A percentile compares a stretch with the other conserved stretches of the same genome.
Conservation (phyloP, 2,329 filamentous ascomycete species). For the Pseudogymnoascus sp. region DNA sequence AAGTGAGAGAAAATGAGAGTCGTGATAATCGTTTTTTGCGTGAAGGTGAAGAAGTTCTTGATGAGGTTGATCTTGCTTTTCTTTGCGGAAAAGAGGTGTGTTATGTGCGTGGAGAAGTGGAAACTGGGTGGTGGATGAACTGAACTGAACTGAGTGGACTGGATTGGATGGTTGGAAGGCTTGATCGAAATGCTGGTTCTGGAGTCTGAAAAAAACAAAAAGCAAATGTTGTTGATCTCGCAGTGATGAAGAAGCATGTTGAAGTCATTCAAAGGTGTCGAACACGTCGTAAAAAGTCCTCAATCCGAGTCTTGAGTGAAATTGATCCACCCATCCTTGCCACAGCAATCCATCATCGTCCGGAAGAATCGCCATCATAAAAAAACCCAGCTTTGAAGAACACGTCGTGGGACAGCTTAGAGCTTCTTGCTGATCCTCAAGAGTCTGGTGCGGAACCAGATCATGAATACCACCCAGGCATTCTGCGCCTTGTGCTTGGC, state of each 20-base stretch:
- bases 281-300: background rate
- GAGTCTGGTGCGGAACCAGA: conserved; percentile 56
- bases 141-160: background rate
- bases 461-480: conserved; percentile 55
- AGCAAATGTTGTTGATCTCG: background rate
- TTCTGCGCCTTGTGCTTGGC: conserved; percentile 53
- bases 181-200: background rate
- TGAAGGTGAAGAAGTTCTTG: background rate
- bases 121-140: background rate
- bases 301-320: background rate
- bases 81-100: background rate
- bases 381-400: background rate
- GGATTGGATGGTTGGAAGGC: background rate
- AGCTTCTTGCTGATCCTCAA: conserved; percentile 33
- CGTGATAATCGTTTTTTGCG: background rate
- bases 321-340: background rate
- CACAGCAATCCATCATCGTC: background rate
- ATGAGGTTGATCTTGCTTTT: background rate
- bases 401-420: background rate
- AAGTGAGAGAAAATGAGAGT: background rate
- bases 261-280: background rate
- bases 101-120: background rate
- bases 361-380: background rate
- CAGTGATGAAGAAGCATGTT: background rate
- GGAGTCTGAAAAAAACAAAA: background rate